A percentile compares a stretch with the other conserved stretches of the same genome.
These are phyloP conservation scores for Naegleria lovaniensis DNA, from an alignment of 208 protist genomes.

Conservation along the genomic window DNA sequence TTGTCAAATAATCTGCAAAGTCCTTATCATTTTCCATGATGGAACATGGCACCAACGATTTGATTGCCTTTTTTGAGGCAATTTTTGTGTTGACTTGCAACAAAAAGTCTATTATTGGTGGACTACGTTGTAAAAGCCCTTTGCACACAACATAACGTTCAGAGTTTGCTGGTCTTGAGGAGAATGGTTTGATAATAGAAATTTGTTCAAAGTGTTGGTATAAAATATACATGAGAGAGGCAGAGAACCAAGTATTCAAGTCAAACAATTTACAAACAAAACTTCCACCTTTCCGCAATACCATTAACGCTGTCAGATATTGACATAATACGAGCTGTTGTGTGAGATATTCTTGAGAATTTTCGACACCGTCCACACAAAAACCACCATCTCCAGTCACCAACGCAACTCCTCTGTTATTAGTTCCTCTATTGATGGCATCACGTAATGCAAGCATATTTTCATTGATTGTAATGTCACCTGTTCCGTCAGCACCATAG, in stretches of 20 bases:
- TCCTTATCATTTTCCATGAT: neutral
- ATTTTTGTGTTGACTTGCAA: neutral
- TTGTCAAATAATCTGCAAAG: neutral
- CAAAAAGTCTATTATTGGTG: neutral
- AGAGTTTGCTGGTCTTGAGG: conserved; percentile 48
- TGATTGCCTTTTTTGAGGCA: neutral
- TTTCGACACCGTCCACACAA: conserved; percentile 31
- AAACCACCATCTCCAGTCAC: conserved; percentile 44
- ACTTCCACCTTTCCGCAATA: conserved; percentile 37
- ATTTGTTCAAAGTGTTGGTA: conserved; percentile 39
- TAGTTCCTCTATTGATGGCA: conserved; percentile 34
- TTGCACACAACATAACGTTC: conserved; percentile 46
- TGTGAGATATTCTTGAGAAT: conserved; percentile 40
- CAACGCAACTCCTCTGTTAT: conserved; percentile 33
- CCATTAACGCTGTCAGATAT: conserved; percentile 36
- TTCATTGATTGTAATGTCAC: conserved; percentile 45
- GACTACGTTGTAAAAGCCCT: neutral
- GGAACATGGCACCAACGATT: neutral
- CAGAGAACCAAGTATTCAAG: conserved; percentile 40
- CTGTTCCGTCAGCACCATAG: conserved; percentile 31
- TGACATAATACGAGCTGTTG: conserved; percentile 44
- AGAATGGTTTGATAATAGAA: conserved; percentile 43
- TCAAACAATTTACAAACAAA: conserved; percentile 57
- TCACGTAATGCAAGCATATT: conserved; percentile 37
- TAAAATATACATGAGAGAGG: conserved; percentile 41